A percentile compares a stretch with the other conserved stretches of the same genome.
Conservation (phyloP, 2,329 filamentous ascomycete species). For the Diaporthe citrichinensis region DNA sequence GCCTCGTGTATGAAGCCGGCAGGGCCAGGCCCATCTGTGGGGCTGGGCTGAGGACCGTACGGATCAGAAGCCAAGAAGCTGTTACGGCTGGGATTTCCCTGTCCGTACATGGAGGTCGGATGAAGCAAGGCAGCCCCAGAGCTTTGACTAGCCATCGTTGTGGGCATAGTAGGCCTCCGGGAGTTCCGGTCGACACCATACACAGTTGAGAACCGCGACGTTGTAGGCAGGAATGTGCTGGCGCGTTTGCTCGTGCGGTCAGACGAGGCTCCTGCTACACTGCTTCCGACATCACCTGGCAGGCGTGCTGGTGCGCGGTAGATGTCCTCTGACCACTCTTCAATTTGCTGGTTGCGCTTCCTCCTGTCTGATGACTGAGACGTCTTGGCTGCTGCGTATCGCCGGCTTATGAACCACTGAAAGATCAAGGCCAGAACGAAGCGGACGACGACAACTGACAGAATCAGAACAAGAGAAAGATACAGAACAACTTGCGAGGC, state of each 20-base stretch:
- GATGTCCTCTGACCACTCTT: slow-evolving; percentile 98
- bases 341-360: slow-evolving; percentile 91
- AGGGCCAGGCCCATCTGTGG: slow-evolving; percentile 81
- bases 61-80: slow-evolving; percentile 76
- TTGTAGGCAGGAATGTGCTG: slow-evolving; percentile 90
- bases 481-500: slow-evolving; percentile 98
- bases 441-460: slow-evolving; percentile 87
- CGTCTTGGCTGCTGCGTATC: slow-evolving; percentile 87
- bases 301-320: slow-evolving; percentile 91
- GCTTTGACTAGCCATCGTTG: slow-evolving; percentile 94
- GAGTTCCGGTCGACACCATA: slow-evolving; percentile 79
- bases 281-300: slow-evolving; percentile 79
- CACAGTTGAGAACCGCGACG: slow-evolving; percentile 93
- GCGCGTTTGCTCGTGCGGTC: slow-evolving; percentile 84
- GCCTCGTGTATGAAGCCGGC: slow-evolving; percentile 96
- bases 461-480: slow-evolving; percentile 90
- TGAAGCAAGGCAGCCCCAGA: slow-evolving; percentile 80
- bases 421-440: slow-evolving; percentile 93
- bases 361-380: slow-evolving; percentile 86
- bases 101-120: slow-evolving; percentile 79
- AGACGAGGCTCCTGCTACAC: slow-evolving; percentile 68
- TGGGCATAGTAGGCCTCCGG: slow-evolving; percentile 72
- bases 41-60: slow-evolving; percentile 63
- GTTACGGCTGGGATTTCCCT: slow-evolving; percentile 72
- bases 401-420: slow-evolving; percentile 94